A percentile compares a stretch with the other conserved stretches of the same genome.
Conservation (phyloP, 208 protist genomes). For the Trypanosoma avium region DNA sequence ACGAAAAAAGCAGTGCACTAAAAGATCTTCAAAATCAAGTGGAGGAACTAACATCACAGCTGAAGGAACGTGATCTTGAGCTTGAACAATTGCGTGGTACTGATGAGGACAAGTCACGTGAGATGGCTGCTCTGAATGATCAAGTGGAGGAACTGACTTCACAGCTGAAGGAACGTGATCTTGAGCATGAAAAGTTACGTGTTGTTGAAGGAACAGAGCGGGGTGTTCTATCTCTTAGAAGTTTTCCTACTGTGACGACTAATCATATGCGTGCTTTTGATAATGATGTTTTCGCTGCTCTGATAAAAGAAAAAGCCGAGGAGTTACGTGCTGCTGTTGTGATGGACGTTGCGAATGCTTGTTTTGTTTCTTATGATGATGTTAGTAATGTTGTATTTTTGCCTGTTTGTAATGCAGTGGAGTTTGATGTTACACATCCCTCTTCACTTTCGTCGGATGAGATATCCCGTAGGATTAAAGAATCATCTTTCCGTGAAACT, state of each 20-base stretch:
- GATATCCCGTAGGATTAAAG: not conserved
- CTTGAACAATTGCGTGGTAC: no score
- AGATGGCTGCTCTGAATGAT: not conserved
- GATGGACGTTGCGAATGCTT: conserved; percentile 5
- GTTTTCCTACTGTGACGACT: not conserved
- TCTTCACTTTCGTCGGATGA: not conserved
- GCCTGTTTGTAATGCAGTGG: not conserved
- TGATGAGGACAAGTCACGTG: not conserved
- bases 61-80: not conserved
- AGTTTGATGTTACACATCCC: conserved; percentile 16
- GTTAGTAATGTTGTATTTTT: conserved; percentile 13
- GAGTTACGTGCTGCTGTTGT: conserved; percentile 12
- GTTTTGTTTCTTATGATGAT: not conserved
- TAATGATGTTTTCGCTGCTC: not conserved
- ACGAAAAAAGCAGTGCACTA: not conserved
- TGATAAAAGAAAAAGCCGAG: conserved; percentile 3
- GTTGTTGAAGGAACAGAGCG: not conserved
- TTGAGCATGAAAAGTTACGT: conserved; percentile 10
- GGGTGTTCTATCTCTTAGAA: no score
- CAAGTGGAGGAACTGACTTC: not conserved
- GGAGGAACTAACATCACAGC: not conserved
- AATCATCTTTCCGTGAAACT: conserved; percentile 1
- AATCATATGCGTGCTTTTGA: conserved; percentile 4
- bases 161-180: conserved; percentile 23
- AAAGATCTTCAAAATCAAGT: not conserved